Evolutionary conservation across 2,329 filamentous ascomycete genomes (phyloP).

Genomic region (Lasiodiplodia theobromae): DNA sequence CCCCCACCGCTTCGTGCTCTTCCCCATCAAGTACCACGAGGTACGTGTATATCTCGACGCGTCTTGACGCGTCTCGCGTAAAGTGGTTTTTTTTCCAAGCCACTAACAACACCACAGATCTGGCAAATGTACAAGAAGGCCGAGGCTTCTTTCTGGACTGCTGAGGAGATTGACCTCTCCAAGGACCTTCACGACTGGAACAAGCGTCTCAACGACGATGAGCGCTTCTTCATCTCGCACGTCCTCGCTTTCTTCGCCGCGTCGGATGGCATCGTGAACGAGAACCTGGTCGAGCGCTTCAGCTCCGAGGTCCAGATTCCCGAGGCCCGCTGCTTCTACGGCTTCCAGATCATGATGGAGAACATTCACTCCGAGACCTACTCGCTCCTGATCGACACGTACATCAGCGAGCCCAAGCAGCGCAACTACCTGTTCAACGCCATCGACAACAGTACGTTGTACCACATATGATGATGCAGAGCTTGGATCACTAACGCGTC

Average conservation of each 20-base stretch:
- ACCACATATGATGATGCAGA: background rate
- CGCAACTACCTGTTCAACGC: conserved; percentile 96
- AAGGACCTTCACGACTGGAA: conserved; percentile 99
- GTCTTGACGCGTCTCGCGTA: conserved; percentile 49
- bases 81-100: conserved; percentile 9
- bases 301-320: conserved; percentile 95
- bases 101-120: conserved; percentile 69
- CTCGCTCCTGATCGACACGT: conserved; percentile 97
- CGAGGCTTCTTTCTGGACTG: conserved; percentile 99
- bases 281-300: conserved; percentile 98
- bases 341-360: conserved; percentile 99
- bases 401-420: conserved; percentile 97
- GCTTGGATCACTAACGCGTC: conserved; percentile 40
- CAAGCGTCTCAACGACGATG: conserved; percentile 94
- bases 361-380: conserved; percentile 99
- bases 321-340: conserved; percentile 99
- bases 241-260: conserved; percentile 99
- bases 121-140: conserved; percentile 99
- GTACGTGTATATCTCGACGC: conserved; percentile 68
- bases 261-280: conserved; percentile 98
- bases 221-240: conserved; percentile 98
- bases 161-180: conserved; percentile 98
- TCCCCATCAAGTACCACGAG: conserved; percentile 99
- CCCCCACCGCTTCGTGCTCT: conserved; percentile 93
- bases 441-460: conserved; percentile 86